phyloP scores from a whole-genome alignment of 169 alveolate species.

The Eimeria acervulina region DNA sequence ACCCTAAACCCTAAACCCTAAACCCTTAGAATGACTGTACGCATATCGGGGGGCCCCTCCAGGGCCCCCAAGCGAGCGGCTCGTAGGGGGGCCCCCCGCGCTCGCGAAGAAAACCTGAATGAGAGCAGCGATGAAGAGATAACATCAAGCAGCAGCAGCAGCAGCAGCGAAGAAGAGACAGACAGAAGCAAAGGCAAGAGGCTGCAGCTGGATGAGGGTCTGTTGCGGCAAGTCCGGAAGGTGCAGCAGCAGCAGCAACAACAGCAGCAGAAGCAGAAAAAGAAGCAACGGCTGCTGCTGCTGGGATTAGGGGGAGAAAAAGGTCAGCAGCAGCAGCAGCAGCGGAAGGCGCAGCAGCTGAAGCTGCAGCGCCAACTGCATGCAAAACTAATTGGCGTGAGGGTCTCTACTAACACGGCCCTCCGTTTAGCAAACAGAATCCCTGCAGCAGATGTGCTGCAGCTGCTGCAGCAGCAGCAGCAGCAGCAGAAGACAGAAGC shows the following conservation, averaged over 20 bases:
- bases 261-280: conserved; percentile 34
- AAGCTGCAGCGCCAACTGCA: conserved; percentile 44
- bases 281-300: background rate
- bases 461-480: conserved; percentile 36
- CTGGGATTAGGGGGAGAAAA: background rate
- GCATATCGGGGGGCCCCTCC: conserved; percentile 20
- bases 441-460: conserved; percentile 48
- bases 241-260: conserved; percentile 33
- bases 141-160: background rate
- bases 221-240: conserved; percentile 7
- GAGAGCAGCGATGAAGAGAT: conserved; percentile 11
- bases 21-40: background rate
- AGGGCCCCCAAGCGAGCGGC: conserved; percentile 47
- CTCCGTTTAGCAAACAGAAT: conserved; percentile 36
- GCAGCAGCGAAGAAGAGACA: background rate
- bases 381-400: conserved; percentile 53
- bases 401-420: conserved; percentile 11
- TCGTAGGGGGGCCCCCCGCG: conserved; percentile 24
- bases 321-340: background rate
- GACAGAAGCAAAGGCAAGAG: background rate
- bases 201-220: conserved; percentile 24
- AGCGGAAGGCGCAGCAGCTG: conserved; percentile 61
- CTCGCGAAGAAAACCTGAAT: background rate
- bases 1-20: background rate
- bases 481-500: conserved; percentile 28